Evolutionary conservation across 169 alveolate species (phyloP).

Genomic region (Plasmodium inui): DNA sequence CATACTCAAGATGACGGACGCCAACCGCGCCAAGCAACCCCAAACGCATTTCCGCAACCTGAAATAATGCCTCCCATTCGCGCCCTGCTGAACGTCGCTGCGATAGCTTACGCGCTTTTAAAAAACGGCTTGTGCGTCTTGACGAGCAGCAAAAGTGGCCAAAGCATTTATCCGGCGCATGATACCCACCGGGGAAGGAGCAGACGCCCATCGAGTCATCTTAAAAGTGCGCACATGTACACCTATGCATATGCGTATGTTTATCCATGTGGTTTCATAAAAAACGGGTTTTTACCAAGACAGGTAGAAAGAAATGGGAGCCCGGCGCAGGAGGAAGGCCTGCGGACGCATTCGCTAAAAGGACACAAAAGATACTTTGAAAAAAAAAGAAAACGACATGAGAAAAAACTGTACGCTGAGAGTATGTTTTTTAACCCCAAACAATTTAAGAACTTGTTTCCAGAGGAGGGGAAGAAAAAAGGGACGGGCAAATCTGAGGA

Average conservation of each 20-base stretch:
- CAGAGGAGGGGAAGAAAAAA: constrained; percentile 27
- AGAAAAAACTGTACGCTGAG: constrained; percentile 8
- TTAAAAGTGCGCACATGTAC: not conserved
- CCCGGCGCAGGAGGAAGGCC: not conserved
- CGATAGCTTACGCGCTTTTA: not conserved
- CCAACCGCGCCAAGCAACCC: not conserved
- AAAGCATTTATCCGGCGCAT: constrained; percentile 13
- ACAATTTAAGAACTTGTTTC: constrained; percentile 55
- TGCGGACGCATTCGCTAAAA: not conserved
- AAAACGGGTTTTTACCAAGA: not conserved
- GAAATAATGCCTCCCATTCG: constrained; percentile 32
- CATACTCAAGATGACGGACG: not conserved
- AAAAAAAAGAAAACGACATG: constrained; percentile 11
- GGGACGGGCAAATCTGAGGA: not conserved
- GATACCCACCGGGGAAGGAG: not conserved
- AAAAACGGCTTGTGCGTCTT: constrained; percentile 27
- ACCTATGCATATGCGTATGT: not conserved
- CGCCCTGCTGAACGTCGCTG: not conserved
- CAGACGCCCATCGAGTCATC: not conserved
- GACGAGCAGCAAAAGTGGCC: not conserved
- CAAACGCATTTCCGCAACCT: not conserved
- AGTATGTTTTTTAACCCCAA: constrained; percentile 60
- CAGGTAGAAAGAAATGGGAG: not conserved
- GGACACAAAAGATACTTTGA: not conserved
- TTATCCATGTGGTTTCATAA: not conserved